These are phyloP conservation scores for Oxytropis ochrocephala DNA, from an alignment of 306 rosid species.

Conservation along the genomic window DNA sequence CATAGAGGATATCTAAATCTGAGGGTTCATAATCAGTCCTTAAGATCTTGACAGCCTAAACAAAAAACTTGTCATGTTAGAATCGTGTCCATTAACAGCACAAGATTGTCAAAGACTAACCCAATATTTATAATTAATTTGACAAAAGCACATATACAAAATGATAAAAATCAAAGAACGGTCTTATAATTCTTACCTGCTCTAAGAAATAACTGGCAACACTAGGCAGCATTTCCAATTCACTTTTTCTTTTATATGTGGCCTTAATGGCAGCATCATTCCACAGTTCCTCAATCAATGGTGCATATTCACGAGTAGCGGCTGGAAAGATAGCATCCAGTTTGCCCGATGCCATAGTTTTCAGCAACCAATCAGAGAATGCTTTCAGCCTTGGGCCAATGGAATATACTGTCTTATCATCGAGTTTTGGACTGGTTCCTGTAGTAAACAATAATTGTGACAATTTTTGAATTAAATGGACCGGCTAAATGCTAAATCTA, in stretches of 20 bases:
- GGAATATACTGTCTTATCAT: conserved; percentile 54
- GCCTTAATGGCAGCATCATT: conserved; percentile 82
- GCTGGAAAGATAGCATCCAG: conserved; percentile 96
- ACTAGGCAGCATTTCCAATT: conserved; percentile 85
- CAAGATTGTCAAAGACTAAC: conserved; percentile 4
- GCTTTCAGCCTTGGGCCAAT: conserved; percentile 84
- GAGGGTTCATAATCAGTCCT: conserved; percentile 92
- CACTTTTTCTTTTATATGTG: conserved; percentile 71
- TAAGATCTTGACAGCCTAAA: conserved; percentile 80
- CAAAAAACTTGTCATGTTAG: conserved; percentile 24
- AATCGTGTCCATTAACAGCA: conserved; percentile 15
- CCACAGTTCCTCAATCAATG: conserved; percentile 92
- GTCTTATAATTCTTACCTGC: conserved; percentile 51
- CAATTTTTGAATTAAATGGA: neutral
- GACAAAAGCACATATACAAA: neutral
- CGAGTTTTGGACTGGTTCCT: conserved; percentile 40
- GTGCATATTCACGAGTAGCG: conserved; percentile 98
- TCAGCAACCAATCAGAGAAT: conserved; percentile 98
- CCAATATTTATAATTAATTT: conserved; percentile 15
- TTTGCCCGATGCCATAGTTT: conserved; percentile 88
- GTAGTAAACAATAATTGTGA: conserved; percentile 21
- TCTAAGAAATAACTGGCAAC: conserved; percentile 84
- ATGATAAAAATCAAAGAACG: conserved; percentile 3
- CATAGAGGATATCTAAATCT: conserved; percentile 85
- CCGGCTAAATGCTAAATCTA: neutral